These are phyloP conservation scores for Cercospora zeina DNA, from an alignment of 2,329 filamentous ascomycete species.

Conservation along the genomic window DNA sequence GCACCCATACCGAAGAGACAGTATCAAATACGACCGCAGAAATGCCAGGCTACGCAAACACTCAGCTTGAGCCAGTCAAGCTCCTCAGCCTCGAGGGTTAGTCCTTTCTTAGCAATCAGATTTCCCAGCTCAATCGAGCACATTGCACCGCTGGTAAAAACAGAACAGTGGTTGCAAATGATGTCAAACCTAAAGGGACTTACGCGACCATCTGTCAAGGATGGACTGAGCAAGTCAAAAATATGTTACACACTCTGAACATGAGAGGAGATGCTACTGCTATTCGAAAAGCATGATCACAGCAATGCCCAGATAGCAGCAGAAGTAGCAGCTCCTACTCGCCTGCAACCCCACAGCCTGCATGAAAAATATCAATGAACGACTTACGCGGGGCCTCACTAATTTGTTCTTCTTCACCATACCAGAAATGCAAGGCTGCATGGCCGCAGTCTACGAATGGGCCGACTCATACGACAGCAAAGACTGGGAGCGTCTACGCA, in stretches of 20 bases:
- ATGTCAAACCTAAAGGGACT: conserved; percentile 14
- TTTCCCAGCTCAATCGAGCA: neutral
- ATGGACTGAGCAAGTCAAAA: conserved; percentile 8
- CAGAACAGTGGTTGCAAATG: conserved; percentile 3
- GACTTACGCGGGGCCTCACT: neutral
- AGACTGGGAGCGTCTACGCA: conserved; percentile 61
- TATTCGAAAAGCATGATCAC: neutral
- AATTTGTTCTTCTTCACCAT: neutral
- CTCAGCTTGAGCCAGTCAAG: conserved; percentile 39
- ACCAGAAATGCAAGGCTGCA: conserved; percentile 44
- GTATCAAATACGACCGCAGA: neutral
- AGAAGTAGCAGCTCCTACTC: conserved; percentile 3
- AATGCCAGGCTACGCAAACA: conserved; percentile 28
- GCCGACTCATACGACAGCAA: conserved; percentile 67
- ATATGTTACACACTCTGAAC: conserved; percentile 9
- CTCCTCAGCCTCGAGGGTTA: conserved; percentile 40
- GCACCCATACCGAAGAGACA: neutral
- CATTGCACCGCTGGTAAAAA: neutral
- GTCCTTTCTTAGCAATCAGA: conserved; percentile 19
- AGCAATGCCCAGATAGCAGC: neutral
- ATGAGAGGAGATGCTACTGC: neutral
- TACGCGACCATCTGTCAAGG: conserved; percentile 10
- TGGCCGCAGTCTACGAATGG: conserved; percentile 58
- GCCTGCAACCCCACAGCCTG: neutral
- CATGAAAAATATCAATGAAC: neutral